Conservation (phyloP, 139 green algal species). For the Chlamydomonas asymmetrica region DNA sequence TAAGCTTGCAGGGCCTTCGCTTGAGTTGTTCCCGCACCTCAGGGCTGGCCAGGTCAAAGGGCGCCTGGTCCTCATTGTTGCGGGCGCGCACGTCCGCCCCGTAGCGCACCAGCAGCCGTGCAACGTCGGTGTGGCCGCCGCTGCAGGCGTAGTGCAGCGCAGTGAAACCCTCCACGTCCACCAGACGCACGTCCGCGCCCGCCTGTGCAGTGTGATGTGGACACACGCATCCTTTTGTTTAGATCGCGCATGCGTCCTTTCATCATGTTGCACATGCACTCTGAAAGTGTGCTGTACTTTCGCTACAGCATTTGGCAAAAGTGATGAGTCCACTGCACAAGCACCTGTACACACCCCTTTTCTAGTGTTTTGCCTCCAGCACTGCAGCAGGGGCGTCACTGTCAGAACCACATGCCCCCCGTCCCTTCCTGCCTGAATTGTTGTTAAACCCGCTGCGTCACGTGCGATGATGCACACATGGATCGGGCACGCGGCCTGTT, state of each 20-base stretch:
- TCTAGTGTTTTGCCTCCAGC: no score
- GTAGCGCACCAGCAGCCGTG: constrained; percentile 28
- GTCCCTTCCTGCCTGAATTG: no score
- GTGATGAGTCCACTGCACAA: no score
- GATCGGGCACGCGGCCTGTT: background rate
- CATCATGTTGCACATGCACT: no score
- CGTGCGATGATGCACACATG: background rate
- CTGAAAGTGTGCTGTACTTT: no score
- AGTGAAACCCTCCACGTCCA: constrained; percentile 32
- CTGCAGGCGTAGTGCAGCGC: constrained; percentile 54
- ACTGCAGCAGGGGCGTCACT: no score
- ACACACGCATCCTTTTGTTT: background rate
- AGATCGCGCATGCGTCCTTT: background rate
- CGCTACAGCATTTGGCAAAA: no score
- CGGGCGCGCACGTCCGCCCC: constrained; percentile 27
- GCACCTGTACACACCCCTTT: no score
- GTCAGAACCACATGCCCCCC: no score
- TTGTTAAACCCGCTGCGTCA: no score
- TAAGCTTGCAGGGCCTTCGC: no score
- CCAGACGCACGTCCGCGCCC: constrained; percentile 36
- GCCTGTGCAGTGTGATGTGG: background rate
- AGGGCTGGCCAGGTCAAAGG: constrained; percentile 31
- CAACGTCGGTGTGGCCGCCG: constrained; percentile 34
- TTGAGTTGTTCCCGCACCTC: no score
- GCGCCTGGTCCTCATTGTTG: constrained; percentile 27